phyloP scores from a whole-genome alignment of 2,329 filamentous ascomycete genomes.

The Colletotrichum sp. region DNA sequence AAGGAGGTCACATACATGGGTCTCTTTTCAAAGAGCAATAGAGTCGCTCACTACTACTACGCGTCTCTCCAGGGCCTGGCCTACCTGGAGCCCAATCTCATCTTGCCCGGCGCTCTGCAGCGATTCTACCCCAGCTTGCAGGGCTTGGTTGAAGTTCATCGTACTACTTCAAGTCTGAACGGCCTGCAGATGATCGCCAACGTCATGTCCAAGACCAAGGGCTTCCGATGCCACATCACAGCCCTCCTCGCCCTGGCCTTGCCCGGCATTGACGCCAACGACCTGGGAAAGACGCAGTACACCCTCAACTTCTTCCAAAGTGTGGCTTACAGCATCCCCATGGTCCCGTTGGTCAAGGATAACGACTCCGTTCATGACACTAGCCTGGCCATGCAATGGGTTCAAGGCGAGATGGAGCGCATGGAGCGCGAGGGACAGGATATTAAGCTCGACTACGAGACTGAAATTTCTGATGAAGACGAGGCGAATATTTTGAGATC shows the following conservation, averaged over 20 bases:
- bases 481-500: slow-evolving; percentile 90
- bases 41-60: slow-evolving; percentile 89
- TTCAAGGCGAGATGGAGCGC: slow-evolving; percentile 88
- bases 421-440: slow-evolving; percentile 89
- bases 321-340: slow-evolving; percentile 94
- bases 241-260: slow-evolving; percentile 90
- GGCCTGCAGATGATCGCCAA: slow-evolving; percentile 91
- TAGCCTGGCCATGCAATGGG: slow-evolving; percentile 86
- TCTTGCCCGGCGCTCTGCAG: slow-evolving; percentile 91
- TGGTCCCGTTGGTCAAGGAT: slow-evolving; percentile 79
- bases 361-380: slow-evolving; percentile 73
- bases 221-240: slow-evolving; percentile 96
- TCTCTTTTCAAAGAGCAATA: slow-evolving; percentile 93
- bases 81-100: slow-evolving; percentile 88
- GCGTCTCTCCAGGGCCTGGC: slow-evolving; percentile 88
- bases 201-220: slow-evolving; percentile 90
- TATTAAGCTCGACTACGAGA: slow-evolving; percentile 83
- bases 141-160: slow-evolving; percentile 94
- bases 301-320: slow-evolving; percentile 95
- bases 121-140: slow-evolving; percentile 97
- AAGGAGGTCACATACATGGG: slow-evolving; percentile 98
- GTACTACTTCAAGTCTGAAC: slow-evolving; percentile 91
- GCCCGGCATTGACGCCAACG: slow-evolving; percentile 96
- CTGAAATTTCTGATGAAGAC: slow-evolving; percentile 82
- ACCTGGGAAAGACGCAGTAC: slow-evolving; percentile 94